Evolutionary conservation across 2,329 filamentous ascomycete species (phyloP).

Genomic region (Alternaria triticimaculans): DNA sequence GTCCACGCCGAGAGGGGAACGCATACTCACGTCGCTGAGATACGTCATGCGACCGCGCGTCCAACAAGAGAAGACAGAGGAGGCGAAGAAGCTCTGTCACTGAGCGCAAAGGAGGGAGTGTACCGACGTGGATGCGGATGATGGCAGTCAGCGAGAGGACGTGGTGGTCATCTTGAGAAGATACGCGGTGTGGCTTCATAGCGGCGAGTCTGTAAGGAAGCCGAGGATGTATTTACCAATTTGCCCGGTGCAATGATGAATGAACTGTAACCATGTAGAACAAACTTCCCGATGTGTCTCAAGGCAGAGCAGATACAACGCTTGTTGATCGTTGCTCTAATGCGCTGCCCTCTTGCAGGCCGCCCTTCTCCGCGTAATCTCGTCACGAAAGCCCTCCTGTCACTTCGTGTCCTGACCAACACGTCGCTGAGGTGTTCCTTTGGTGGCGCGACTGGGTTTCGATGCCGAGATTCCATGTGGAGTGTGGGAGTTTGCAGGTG

Average conservation of each 20-base stretch:
- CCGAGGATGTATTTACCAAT: neutral
- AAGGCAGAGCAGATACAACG: neutral
- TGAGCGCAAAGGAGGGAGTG: neutral
- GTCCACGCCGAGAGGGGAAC: neutral
- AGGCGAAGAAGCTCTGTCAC: neutral
- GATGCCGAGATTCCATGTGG: neutral
- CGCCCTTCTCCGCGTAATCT: neutral
- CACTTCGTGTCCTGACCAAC: neutral
- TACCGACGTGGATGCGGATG: neutral
- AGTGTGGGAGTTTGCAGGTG: neutral
- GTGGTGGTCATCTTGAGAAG: neutral
- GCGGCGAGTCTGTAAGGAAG: neutral
- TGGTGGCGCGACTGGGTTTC: neutral
- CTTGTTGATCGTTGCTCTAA: neutral
- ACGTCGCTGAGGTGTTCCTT: neutral
- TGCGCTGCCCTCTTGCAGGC: neutral
- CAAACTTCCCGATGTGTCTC: neutral
- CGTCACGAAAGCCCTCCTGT: neutral
- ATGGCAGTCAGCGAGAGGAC: neutral
- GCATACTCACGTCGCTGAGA: neutral
- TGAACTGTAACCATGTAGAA: neutral
- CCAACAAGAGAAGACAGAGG: neutral
- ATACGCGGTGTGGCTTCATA: neutral
- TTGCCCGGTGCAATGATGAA: fast-evolving
- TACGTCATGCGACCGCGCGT: neutral